Evolutionary conservation across 345 rosid genomes (phyloP).

Genomic region (Corchorus olitorius): DNA sequence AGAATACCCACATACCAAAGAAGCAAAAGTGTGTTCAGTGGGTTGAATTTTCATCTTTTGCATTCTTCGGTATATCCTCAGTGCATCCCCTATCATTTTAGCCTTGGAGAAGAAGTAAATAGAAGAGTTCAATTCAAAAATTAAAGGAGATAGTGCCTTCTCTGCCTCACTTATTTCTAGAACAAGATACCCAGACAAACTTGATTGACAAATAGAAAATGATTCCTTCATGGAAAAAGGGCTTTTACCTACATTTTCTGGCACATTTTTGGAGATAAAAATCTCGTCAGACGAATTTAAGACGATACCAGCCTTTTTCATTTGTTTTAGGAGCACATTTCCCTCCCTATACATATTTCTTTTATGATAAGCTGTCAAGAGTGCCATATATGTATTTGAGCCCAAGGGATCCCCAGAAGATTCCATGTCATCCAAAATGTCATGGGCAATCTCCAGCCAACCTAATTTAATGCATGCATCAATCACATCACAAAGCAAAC

Average conservation of each 20-base stretch:
- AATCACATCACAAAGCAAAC: constrained; percentile 52
- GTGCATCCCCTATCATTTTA: constrained; percentile 74
- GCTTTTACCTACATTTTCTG: constrained; percentile 35
- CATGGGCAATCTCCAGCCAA: constrained; percentile 87
- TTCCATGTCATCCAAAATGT: constrained; percentile 80
- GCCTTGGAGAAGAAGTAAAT: constrained; percentile 84
- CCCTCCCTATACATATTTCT: constrained; percentile 63
- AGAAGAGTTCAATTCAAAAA: constrained; percentile 69
- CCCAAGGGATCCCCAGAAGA: constrained; percentile 45
- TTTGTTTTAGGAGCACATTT: constrained; percentile 54
- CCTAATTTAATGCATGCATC: constrained; percentile 61
- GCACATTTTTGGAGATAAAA: constrained; percentile 22
- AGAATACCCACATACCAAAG: constrained; percentile 54
- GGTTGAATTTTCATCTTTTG: constrained; percentile 52
- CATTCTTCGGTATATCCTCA: constrained; percentile 57
- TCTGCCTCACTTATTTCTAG: constrained; percentile 43
- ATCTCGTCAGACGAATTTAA: constrained; percentile 37
- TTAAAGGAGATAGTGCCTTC: constrained; percentile 32
- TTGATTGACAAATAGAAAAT: constrained; percentile 31
- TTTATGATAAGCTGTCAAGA: constrained; percentile 56
- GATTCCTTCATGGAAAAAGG: constrained; percentile 16
- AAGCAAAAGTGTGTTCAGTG: constrained; percentile 58
- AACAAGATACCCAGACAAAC: constrained; percentile 43
- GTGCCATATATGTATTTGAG: constrained; percentile 38
- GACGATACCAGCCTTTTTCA: constrained; percentile 50